Evolutionary conservation across 257 asterid species (phyloP).

Genomic region (Capsicum chinense): DNA sequence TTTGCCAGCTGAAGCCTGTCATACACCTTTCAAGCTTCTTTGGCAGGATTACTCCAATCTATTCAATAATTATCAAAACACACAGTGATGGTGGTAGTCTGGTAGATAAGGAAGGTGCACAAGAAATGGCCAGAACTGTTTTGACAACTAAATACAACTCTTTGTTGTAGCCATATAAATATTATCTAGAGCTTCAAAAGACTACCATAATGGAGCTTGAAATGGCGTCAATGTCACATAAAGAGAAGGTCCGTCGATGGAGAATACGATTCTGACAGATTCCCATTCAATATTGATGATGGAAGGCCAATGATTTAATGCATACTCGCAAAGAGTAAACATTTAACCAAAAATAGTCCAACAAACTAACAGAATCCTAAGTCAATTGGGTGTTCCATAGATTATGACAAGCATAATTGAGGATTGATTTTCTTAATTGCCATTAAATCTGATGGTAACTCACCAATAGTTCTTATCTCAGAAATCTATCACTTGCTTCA

Average conservation of each 20-base stretch:
- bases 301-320: conserved; percentile 2
- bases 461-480: background rate
- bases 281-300: background rate
- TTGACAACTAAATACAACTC: background rate
- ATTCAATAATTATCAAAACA: background rate
- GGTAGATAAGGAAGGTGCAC: background rate
- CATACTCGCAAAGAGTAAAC: conserved; percentile 12
- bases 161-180: background rate
- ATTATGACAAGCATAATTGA: background rate
- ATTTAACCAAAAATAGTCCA: background rate
- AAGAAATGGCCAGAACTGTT: background rate
- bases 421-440: no score
- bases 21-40: background rate
- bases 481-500: background rate
- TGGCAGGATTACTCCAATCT: background rate
- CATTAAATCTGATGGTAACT: no score
- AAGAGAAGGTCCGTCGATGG: background rate
- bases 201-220: background rate
- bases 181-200: background rate
- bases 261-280: background rate
- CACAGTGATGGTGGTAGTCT: background rate
- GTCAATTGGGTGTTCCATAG: background rate
- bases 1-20: background rate
- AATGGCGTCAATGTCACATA: background rate
- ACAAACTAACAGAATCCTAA: background rate